These are phyloP conservation scores for Epichloe brachyelytri DNA, from an alignment of 2,329 filamentous ascomycete species.

Conservation along the genomic window DNA sequence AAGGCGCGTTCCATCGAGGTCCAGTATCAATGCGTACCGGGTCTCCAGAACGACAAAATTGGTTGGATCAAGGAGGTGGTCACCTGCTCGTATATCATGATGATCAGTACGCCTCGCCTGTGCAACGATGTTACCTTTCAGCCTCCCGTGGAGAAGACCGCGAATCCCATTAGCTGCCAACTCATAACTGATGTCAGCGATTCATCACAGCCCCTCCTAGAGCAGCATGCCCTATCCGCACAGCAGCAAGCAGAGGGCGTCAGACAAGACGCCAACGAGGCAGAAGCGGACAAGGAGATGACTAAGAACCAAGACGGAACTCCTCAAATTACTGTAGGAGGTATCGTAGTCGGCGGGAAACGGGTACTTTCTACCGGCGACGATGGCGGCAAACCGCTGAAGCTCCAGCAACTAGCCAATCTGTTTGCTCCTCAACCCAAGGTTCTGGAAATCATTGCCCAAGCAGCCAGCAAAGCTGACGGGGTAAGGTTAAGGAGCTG, in stretches of 20 bases:
- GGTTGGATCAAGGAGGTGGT: constrained; percentile 87
- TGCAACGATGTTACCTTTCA: constrained; percentile 80
- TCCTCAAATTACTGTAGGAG: constrained; percentile 32
- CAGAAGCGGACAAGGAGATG: constrained; percentile 1
- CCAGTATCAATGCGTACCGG: constrained; percentile 67
- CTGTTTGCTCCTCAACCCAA: constrained; percentile 16
- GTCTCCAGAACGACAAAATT: constrained; percentile 60
- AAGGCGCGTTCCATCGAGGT: constrained; percentile 74
- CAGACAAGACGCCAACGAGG: constrained; percentile 7
- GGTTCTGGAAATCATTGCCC: constrained; percentile 28
- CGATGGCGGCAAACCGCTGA: constrained; percentile 34
- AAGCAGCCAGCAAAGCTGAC: constrained; percentile 36
- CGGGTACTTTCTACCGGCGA: constrained; percentile 32
- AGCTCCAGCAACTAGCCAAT: constrained; percentile 20
- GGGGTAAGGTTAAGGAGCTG: constrained; percentile 49
- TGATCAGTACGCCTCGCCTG: constrained; percentile 77
- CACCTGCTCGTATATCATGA: constrained; percentile 87
- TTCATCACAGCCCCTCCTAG: constrained; percentile 26
- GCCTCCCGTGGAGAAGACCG: constrained; percentile 63
- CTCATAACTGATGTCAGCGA: constrained; percentile 47
- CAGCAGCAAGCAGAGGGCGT: constrained; percentile 17
- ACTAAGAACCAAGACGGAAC: constrained; percentile 21
- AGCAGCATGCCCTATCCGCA: constrained; percentile 18
- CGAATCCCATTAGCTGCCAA: constrained; percentile 65
- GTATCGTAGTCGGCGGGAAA: constrained; percentile 38